phyloP scores from a whole-genome alignment of 202 grass and related monocot species.

The Schoenoplectus triqueter region DNA sequence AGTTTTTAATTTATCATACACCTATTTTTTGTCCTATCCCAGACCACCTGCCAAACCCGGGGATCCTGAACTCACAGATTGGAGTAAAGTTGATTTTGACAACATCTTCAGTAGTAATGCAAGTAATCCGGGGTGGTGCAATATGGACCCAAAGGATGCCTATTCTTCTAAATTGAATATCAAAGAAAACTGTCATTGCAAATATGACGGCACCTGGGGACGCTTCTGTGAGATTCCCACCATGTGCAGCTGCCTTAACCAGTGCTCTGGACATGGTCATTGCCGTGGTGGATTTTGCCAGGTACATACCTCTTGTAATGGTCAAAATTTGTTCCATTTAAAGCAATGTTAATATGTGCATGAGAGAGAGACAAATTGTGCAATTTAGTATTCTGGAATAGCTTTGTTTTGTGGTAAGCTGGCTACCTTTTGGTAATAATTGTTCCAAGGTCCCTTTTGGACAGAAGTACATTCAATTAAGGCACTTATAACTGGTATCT shows the following conservation, averaged over 20 bases:
- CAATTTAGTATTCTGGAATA: neutral
- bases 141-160: slow-evolving; percentile 76
- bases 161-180: slow-evolving; percentile 74
- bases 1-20: slow-evolving; percentile 38
- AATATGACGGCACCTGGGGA: slow-evolving; percentile 84
- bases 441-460: neutral
- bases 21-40: slow-evolving; percentile 23
- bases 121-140: slow-evolving; percentile 87
- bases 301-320: slow-evolving; percentile 44
- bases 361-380: neutral
- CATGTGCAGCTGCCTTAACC: slow-evolving; percentile 79
- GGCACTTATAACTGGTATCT: neutral
- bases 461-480: neutral
- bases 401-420: neutral
- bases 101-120: slow-evolving; percentile 81
- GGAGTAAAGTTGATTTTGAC: slow-evolving; percentile 71
- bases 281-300: slow-evolving; percentile 95
- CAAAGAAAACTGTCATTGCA: slow-evolving; percentile 92
- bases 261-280: slow-evolving; percentile 83
- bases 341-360: neutral
- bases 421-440: neutral
- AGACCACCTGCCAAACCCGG: slow-evolving; percentile 70
- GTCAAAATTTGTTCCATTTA: neutral
- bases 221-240: slow-evolving; percentile 78
- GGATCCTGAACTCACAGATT: slow-evolving; percentile 64